A percentile compares a stretch with the other conserved stretches of the same genome.
Evolutionary conservation across 78 protist species (phyloP).

Genomic region (Polysphondylium violaceum): DNA sequence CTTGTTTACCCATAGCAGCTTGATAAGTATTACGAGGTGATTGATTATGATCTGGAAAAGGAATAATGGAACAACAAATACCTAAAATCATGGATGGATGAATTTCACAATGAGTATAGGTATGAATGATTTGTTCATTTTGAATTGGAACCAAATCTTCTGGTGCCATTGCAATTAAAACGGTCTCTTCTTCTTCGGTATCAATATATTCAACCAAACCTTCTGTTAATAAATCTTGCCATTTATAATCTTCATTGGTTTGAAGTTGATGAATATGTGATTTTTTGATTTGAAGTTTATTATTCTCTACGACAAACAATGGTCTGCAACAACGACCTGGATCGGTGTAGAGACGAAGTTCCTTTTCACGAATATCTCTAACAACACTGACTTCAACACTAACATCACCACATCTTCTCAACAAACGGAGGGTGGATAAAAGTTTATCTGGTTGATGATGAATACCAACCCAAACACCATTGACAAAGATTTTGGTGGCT

Average conservation of each 20-base stretch:
- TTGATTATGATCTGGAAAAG: constrained; percentile 99
- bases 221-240: constrained; percentile 79
- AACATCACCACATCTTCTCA: constrained; percentile 88
- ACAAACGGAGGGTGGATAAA: constrained; percentile 80
- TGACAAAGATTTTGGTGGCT: constrained; percentile 97
- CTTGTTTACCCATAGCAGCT: constrained; percentile 99
- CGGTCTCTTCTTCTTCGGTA: constrained; percentile 97
- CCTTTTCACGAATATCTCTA: constrained; percentile 92
- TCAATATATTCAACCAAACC: constrained; percentile 98
- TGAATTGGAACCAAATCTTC: no score
- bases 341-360: constrained; percentile 93
- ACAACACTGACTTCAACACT: constrained; percentile 90
- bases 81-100: constrained; percentile 99
- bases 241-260: constrained; percentile 45
- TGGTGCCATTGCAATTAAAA: constrained; percentile 87
- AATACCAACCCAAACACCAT: constrained; percentile 99
- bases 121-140: constrained; percentile 46
- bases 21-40: constrained; percentile 99
- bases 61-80: constrained; percentile 99
- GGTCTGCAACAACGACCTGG: constrained; percentile 98
- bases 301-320: constrained; percentile 94
- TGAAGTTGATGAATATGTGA: constrained; percentile 64
- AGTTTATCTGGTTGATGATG: constrained; percentile 91
- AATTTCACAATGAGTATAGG: constrained; percentile 99
- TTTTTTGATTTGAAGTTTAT: constrained; percentile 60